These are phyloP conservation scores for Cordyceps tenuipes DNA, from an alignment of 2,329 filamentous ascomycete genomes.

Conservation along the genomic window DNA sequence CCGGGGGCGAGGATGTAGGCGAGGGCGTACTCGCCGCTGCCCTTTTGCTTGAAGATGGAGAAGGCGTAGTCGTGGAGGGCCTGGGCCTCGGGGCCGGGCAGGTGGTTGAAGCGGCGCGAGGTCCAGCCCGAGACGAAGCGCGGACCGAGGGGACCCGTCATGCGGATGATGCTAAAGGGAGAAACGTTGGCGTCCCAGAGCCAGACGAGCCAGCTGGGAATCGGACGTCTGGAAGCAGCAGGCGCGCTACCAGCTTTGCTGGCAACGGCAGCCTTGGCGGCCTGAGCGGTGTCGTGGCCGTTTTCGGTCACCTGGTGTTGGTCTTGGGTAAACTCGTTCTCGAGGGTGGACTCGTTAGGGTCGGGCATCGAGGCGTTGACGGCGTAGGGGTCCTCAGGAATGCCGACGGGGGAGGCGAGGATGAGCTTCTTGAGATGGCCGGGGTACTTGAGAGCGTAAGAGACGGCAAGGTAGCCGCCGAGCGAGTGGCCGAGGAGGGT, in stretches of 20 bases:
- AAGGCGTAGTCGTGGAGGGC: constrained; percentile 91
- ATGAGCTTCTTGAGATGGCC: constrained; percentile 93
- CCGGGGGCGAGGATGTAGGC: constrained; percentile 90
- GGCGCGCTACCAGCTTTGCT: constrained; percentile 23
- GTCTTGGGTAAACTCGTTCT: constrained; percentile 72
- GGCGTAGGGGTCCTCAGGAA: constrained; percentile 90
- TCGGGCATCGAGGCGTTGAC: constrained; percentile 74
- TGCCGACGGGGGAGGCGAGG: constrained; percentile 85
- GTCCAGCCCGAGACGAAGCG: constrained; percentile 94
- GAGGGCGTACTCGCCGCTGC: constrained; percentile 88
- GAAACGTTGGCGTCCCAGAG: constrained; percentile 97
- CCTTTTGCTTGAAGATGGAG: constrained; percentile 83
- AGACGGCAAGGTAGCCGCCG: constrained; percentile 89
- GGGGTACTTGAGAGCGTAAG: constrained; percentile 94
- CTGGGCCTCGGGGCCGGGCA: constrained; percentile 70
- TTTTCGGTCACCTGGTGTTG: constrained; percentile 44
- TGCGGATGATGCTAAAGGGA: constrained; percentile 83
- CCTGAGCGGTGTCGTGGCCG: constrained; percentile 21
- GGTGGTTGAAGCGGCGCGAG: constrained; percentile 80
- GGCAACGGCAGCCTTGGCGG: constrained; percentile 20
- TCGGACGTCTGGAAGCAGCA: constrained; percentile 40
- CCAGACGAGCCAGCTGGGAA: constrained; percentile 83
- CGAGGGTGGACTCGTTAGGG: constrained; percentile 61
- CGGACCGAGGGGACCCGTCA: constrained; percentile 82
- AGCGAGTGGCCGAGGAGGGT: constrained; percentile 89